Conservation (phyloP, 208 protist genomes). For the Tritrichomonas musculus region DNA sequence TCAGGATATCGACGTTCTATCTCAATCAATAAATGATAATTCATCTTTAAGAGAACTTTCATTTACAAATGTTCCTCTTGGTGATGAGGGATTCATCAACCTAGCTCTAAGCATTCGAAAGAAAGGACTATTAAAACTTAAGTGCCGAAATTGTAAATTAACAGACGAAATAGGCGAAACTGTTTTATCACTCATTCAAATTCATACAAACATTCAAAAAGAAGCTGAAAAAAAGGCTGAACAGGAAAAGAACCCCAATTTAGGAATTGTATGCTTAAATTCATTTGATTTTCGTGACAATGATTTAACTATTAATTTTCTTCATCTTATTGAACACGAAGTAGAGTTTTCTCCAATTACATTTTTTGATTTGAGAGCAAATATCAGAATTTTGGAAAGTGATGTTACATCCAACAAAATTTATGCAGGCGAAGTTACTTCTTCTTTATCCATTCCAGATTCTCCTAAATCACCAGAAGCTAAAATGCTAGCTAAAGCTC, state of each 20-base stretch:
- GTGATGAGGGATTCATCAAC: background rate
- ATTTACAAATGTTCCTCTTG: background rate
- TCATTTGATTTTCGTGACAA: background rate
- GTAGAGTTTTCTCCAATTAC: background rate
- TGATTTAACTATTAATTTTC: background rate
- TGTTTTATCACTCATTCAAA: background rate
- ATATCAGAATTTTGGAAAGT: background rate
- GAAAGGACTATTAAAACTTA: background rate
- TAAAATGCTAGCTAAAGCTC: no score
- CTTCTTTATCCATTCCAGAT: background rate
- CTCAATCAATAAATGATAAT: background rate
- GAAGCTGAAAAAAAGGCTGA: background rate
- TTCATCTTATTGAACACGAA: background rate
- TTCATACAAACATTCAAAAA: slow-evolving; percentile 3
- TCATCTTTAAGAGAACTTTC: background rate
- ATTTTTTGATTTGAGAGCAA: background rate
- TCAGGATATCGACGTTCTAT: background rate
- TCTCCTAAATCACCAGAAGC: background rate
- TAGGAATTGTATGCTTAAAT: background rate
- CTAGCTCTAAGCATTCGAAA: background rate
- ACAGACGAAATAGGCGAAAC: background rate
- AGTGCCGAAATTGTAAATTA: background rate
- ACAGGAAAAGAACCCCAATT: background rate
- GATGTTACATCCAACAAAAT: background rate
- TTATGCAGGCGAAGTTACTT: background rate